Percentiles rank a stretch among this genome's conserved stretches.
phyloP scores from a whole-genome alignment of 2,329 filamentous ascomycete genomes.

The Penicillium sp. region DNA sequence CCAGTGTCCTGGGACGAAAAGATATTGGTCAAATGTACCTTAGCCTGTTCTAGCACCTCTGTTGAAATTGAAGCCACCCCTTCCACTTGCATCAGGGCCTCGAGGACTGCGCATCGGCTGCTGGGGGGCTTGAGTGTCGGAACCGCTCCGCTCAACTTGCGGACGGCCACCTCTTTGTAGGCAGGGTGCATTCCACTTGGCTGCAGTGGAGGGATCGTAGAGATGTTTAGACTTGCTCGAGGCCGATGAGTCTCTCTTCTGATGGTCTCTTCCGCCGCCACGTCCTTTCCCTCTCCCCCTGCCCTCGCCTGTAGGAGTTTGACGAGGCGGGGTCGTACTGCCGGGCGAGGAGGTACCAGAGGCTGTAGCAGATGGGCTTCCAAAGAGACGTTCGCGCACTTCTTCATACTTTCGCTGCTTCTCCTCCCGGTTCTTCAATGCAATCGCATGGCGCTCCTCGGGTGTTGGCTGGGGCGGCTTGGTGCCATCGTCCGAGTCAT shows the following conservation, averaged over 20 bases:
- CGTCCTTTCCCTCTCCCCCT: conserved; percentile 50
- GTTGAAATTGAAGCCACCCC: conserved; percentile 74
- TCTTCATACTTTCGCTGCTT: conserved; percentile 90
- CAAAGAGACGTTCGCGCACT: conserved; percentile 82
- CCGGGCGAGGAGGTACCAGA: conserved; percentile 63
- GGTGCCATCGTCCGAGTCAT: conserved; percentile 64
- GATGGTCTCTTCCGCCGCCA: conserved; percentile 46
- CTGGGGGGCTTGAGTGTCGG: conserved; percentile 39
- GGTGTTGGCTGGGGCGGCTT: conserved; percentile 64
- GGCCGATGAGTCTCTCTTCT: conserved; percentile 44
- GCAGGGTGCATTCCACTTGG: conserved; percentile 58
- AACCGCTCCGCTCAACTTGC: conserved; percentile 40
- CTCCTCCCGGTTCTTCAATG: conserved; percentile 77
- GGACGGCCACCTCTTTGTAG: conserved; percentile 45
- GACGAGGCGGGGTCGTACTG: conserved; percentile 59
- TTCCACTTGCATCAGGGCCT: conserved; percentile 73
- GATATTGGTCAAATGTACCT: conserved; percentile 13
- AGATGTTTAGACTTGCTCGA: conserved; percentile 56
- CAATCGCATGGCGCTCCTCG: conserved; percentile 74
- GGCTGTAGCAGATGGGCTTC: conserved; percentile 48
- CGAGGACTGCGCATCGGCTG: conserved; percentile 70
- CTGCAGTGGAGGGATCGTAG: conserved; percentile 71
- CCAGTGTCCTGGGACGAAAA: neutral
- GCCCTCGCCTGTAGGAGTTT: conserved; percentile 30
- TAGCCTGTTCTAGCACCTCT: conserved; percentile 55